Base-by-base conservation (phyloP, 1,284 basidiomycete species). In the Cerrena zonata region DNA sequence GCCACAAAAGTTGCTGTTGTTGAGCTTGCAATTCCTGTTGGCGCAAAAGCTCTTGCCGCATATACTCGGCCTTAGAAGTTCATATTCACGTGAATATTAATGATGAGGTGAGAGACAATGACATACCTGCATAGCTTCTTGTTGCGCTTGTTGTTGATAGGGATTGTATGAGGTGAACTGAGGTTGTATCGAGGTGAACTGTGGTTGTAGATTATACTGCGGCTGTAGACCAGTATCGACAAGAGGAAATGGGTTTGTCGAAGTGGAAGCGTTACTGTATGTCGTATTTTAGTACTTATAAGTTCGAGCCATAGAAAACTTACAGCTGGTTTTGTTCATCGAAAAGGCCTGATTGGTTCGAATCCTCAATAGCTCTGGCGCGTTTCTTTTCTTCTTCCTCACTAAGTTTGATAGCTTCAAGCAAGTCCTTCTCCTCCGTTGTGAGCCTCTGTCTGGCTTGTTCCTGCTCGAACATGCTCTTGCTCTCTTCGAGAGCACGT, bases 71-170 rank as follows among this genome's bases (percentile, higher is more conserved):
- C 79, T 82, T 40, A 19, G 26, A 22, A 10, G n/a, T n/a, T n/a
- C n/a, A n/a, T n/a, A n/a, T n/a, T n/a, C n/a, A n/a, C n/a, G n/a
- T n/a, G n/a, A n/a, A n/a, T n/a, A 36, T 39, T 25, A 47, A 53
- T 27, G 34, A 45, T 41, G n/a, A 10, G 46, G n/a, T n/a, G 34
- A 39, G 4, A 45, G 2, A 27, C 24, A 24, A 18, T 25, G 22
- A 56, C 61, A 19, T 51, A 77, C 77, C 71, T 87, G 84, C 61
- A 82, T 77, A 18, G 84, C 84, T 65, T 90, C 85, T 59, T 96
- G 86, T 63, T 98, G 91, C 46, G 92, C 85, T 59, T 95, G 88
- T 69, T 96, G 93, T 56, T 96, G 89, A 64, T 97, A 99, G 0
- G 95, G 95, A 57, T 95, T 96, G 80, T 96, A 95, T 58, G 93